phyloP scores from a whole-genome alignment of 306 rosid genomes.

The Cicer bijugum region DNA sequence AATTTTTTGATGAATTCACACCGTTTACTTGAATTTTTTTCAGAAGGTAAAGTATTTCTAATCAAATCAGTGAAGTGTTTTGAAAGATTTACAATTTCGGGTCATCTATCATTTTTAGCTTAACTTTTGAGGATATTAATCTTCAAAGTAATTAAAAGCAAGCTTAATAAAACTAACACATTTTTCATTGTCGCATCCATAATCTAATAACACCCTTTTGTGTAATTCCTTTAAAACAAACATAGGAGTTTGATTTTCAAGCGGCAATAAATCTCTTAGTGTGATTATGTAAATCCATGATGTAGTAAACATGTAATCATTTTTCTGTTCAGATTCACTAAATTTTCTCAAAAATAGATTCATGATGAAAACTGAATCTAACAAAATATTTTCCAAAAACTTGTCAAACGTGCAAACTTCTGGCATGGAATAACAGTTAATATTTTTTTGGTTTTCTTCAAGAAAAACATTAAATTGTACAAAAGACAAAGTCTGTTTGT shows the following conservation, averaged over 20 bases:
- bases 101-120: slow-evolving; percentile 3
- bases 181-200: neutral
- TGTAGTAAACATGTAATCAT: slow-evolving; percentile 43
- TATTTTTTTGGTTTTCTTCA: slow-evolving; percentile 15
- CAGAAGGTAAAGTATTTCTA: slow-evolving; percentile 34
- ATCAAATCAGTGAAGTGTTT: slow-evolving; percentile 49
- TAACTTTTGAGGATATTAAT: slow-evolving; percentile 37
- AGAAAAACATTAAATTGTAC: slow-evolving; percentile 21
- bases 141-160: slow-evolving; percentile 45
- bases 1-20: too few relatives aligned
- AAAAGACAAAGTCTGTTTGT: slow-evolving; percentile 29
- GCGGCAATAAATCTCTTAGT: slow-evolving; percentile 20
- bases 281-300: slow-evolving; percentile 41
- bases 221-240: slow-evolving; percentile 40
- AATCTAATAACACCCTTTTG: slow-evolving; percentile 5
- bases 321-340: neutral
- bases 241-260: slow-evolving; percentile 49
- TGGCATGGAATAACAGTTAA: slow-evolving; percentile 36
- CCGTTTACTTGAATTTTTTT: neutral
- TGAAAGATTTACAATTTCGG: neutral
- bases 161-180: slow-evolving; percentile 21
- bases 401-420: neutral
- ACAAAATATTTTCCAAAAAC: slow-evolving; percentile 32
- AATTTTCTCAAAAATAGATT: slow-evolving; percentile 39
- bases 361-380: slow-evolving; percentile 47